Base-by-base conservation (phyloP, 805 yeast genomes). In the Candida corydali region DNA sequence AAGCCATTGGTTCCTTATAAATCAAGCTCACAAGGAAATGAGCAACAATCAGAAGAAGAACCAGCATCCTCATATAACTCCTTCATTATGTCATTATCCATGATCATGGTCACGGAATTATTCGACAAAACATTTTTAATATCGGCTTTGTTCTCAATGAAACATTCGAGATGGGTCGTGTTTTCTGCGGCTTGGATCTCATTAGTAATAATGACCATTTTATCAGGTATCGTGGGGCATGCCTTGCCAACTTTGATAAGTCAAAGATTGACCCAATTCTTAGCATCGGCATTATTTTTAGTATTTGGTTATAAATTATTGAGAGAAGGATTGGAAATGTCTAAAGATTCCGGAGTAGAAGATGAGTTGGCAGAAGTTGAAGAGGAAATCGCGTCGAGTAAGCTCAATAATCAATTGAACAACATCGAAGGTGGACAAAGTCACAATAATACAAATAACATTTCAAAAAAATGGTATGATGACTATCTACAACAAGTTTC, bases 81-180 rank as follows among this genome's bases (percentile, higher is more conserved):
- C 3, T 82, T 93, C 48, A 50, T 85, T 41, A 78, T 91, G 81
- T 77, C 98, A 1, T 65, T 81, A 23, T 76, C 91, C 11, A 93
- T 93, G 98, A 93, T 93, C 53, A 65, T 86, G 22, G 85, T 88
- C n/a, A 85, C 95, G 19, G 99, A 93, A 61, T 82, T 93, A 41
- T 98, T 98, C 41, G 99, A 93, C 60, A 93, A 93, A 65, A 93
- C 99, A 0, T 93, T 93, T 56, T 73, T 93, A 46, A 87, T 93
- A 50, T 97, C 98, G 24, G 98, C 97, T 2, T 70, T 93, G 46
- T 89, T 93, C 96, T 96, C 98, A 20, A 93, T 93, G 98, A 85
- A 86, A 55, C 82, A 88, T 61, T 77, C 89, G 14, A 75, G 94
- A 51, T 51, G 75, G 52, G 70, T 86, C 32, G 98, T 93, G n/a